These are phyloP conservation scores for Podosphaera aphanis DNA, from an alignment of 2,329 filamentous ascomycete species.

Conservation along the genomic window DNA sequence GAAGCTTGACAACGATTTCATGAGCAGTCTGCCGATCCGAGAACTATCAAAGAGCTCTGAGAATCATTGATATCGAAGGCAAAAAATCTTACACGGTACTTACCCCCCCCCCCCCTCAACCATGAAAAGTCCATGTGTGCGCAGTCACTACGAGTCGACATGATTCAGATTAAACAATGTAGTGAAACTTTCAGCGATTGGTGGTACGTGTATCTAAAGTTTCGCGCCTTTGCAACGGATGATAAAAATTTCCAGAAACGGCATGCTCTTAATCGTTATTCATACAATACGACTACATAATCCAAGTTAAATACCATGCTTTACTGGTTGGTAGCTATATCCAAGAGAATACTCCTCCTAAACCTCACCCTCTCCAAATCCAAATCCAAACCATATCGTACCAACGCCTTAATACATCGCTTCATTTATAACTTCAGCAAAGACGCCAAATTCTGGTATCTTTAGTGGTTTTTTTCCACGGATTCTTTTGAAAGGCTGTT, in stretches of 20 bases:
- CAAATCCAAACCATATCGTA: background rate
- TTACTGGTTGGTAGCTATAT: background rate
- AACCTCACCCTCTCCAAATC: background rate
- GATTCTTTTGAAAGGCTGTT: slow-evolving; percentile 28
- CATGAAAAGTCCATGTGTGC: too few species aligned
- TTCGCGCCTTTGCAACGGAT: background rate
- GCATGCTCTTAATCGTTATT: background rate
- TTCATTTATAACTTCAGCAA: slow-evolving; percentile 61
- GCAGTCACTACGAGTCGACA: too few species aligned
- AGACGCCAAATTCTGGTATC: slow-evolving; percentile 10
- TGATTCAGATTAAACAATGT: too few species aligned
- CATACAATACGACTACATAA: background rate
- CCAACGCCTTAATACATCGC: slow-evolving; percentile 2
- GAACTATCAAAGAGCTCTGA: too few species aligned
- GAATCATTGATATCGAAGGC: too few species aligned
- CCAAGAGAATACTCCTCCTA: slow-evolving; percentile 1
- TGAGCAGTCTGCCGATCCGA: too few species aligned
- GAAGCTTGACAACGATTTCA: too few species aligned
- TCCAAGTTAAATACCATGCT: background rate
- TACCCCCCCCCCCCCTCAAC: too few species aligned
- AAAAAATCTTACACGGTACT: too few species aligned
- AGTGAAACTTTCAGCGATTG: too few species aligned
- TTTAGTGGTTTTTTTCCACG: slow-evolving; percentile 34
- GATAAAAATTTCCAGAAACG: too few species aligned
- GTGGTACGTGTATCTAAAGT: background rate